These are phyloP conservation scores for Penicillium sp. DNA, from an alignment of 2,329 filamentous ascomycete species.

Conservation along the genomic window DNA sequence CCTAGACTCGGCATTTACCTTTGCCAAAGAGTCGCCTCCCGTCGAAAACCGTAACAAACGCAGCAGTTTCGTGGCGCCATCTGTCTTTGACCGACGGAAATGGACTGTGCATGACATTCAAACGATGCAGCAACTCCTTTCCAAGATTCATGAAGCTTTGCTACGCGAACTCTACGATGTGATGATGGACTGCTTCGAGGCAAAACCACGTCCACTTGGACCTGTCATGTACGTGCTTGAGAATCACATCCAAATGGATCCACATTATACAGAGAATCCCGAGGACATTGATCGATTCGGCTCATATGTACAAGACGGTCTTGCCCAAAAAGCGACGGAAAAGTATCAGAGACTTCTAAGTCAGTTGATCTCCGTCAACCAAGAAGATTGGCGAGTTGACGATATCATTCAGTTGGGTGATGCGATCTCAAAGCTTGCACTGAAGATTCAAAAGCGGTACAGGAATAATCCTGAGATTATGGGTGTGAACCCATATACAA, in stretches of 20 bases:
- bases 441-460: conserved; percentile 91
- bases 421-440: conserved; percentile 77
- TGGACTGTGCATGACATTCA: conserved; percentile 71
- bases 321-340: conserved; percentile 72
- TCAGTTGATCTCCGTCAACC: conserved; percentile 74
- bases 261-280: conserved; percentile 68
- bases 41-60: conserved; percentile 61
- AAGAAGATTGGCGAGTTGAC: conserved; percentile 84
- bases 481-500: conserved; percentile 65
- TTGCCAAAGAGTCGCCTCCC: conserved; percentile 70
- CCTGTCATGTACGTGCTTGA: conserved; percentile 78
- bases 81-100: conserved; percentile 59
- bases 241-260: conserved; percentile 77
- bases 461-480: conserved; percentile 83
- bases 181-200: conserved; percentile 85
- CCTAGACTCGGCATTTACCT: conserved; percentile 78
- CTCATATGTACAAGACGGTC: conserved; percentile 68
- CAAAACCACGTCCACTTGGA: conserved; percentile 79
- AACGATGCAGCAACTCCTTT: conserved; percentile 72
- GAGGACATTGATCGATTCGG: conserved; percentile 73
- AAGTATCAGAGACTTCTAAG: conserved; percentile 79
- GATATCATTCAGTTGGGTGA: conserved; percentile 89
- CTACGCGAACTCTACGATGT: conserved; percentile 83
- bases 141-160: conserved; percentile 74
- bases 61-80: conserved; percentile 48